A percentile compares a stretch with the other conserved stretches of the same genome.
phyloP scores from a whole-genome alignment of 495 filamentous ascomycete genomes.

The Podospora didyma region DNA sequence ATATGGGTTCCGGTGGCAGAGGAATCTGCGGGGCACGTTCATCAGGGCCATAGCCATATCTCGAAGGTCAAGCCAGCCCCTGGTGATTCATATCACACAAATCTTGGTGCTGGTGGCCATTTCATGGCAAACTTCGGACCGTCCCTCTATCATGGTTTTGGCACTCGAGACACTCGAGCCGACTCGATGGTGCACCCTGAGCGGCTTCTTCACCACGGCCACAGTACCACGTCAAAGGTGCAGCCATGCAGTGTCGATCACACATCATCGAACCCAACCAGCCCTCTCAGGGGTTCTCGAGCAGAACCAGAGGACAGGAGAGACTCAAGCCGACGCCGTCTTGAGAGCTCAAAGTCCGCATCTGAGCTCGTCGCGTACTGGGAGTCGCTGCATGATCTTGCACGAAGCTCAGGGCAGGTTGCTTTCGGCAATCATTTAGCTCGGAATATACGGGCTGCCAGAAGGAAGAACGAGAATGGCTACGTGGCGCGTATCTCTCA shows the following conservation, averaged over 20 bases:
- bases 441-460: not conserved
- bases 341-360: constrained; percentile 10
- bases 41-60: constrained; percentile 3
- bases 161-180: not conserved
- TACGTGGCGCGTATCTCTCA: not conserved
- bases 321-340: constrained; percentile 1
- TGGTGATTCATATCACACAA: not conserved
- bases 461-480: not conserved
- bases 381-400: constrained; percentile 10
- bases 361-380: constrained; percentile 20
- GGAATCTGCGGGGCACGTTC: not conserved
- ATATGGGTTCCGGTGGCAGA: not conserved
- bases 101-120: not conserved
- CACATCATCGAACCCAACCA: not conserved
- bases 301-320: not conserved
- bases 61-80: constrained; percentile 3
- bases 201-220: not conserved
- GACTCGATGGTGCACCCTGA: not conserved
- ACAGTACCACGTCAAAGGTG: not conserved
- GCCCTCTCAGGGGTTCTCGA: not conserved
- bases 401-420: not conserved
- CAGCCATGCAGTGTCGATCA: constrained; percentile 6
- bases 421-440: not conserved
- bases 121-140: not conserved
- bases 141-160: no score